A percentile compares a stretch with the other conserved stretches of the same genome.
Evolutionary conservation across 1,139 yeast species (phyloP).

Genomic region (Debaryomyces fabryi): DNA sequence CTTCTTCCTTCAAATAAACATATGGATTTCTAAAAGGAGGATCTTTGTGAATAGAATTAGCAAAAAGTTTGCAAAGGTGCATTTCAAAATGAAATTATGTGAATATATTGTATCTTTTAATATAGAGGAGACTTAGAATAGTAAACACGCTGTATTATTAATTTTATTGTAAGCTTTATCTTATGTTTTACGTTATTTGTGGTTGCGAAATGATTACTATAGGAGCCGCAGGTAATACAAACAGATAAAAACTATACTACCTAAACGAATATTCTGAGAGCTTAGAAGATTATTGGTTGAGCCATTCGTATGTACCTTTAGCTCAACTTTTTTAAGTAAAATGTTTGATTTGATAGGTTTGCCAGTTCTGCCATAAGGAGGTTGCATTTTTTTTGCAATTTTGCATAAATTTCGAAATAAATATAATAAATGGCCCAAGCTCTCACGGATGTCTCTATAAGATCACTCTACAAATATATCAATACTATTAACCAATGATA

Average conservation of each 20-base stretch:
- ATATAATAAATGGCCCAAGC: no score
- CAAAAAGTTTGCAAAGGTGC: background rate
- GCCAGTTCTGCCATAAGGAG: no score
- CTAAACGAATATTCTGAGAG: background rate
- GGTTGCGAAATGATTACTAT: background rate
- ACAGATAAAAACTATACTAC: no score
- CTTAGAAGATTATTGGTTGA: background rate
- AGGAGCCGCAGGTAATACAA: background rate
- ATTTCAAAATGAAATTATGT: background rate
- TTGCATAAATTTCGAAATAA: no score
- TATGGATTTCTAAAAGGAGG: conserved; percentile 9
- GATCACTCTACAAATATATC: no score
- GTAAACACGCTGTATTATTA: background rate
- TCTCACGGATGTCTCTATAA: no score
- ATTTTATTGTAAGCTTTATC: background rate
- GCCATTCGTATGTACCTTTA: no score
- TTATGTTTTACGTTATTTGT: background rate
- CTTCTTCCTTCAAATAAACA: conserved; percentile 8
- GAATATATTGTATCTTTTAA: background rate
- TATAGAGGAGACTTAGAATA: background rate
- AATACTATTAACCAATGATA: background rate
- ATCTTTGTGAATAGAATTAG: background rate
- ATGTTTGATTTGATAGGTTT: no score
- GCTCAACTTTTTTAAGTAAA: no score
- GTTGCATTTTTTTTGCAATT: no score